A percentile compares a stretch with the other conserved stretches of the same genome.
Conservation (phyloP, 2,329 filamentous ascomycete genomes). For the Colletotrichum orchidophilum region DNA sequence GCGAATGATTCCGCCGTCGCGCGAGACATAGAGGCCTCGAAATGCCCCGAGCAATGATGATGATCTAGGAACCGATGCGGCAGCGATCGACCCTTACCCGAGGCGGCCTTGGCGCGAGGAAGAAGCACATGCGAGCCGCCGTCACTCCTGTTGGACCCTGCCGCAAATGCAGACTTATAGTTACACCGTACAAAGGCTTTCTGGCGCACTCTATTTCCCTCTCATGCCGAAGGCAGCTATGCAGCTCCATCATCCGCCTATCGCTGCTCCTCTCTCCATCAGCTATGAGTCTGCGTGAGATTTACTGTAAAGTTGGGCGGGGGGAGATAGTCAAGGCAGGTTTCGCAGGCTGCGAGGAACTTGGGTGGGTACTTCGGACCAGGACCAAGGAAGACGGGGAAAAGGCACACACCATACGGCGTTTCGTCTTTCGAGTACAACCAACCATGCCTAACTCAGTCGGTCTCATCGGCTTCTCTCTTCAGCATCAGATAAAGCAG, state of each 20-base stretch:
- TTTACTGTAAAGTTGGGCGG: no score
- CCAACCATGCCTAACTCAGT: no score
- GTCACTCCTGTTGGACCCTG: constrained; percentile 29
- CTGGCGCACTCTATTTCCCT: background rate
- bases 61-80: constrained; percentile 22
- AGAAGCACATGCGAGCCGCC: constrained; percentile 28
- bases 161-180: background rate
- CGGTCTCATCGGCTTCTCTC: background rate
- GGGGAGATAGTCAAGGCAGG: no score
- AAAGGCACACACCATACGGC: background rate
- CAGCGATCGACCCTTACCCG: constrained; percentile 25
- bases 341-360: no score
- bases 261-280: no score
- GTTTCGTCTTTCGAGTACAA: background rate
- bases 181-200: background rate
- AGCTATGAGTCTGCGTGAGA: no score
- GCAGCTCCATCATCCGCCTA: background rate
- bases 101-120: constrained; percentile 18
- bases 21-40: constrained; percentile 17
- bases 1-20: constrained; percentile 11
- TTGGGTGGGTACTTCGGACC: background rate
- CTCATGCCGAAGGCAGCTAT: background rate
- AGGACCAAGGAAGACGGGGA: background rate
- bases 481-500: background rate
- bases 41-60: constrained; percentile 15